These are phyloP conservation scores for Penicillium sp. DNA, from an alignment of 2,329 filamentous ascomycete species.

Conservation along the genomic window DNA sequence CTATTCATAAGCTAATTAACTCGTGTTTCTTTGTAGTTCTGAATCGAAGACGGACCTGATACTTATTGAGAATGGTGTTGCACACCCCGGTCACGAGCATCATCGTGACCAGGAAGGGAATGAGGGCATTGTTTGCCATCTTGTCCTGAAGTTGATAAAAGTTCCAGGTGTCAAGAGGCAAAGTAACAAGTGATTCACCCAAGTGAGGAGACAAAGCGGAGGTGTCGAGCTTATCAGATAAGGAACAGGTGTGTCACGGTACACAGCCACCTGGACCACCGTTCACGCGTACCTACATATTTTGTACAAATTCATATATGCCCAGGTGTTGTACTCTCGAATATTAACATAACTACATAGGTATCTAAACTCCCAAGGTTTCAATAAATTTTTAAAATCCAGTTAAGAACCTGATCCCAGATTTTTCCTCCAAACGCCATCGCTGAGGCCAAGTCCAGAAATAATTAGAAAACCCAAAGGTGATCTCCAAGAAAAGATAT, in stretches of 20 bases:
- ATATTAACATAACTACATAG: too few relatives aligned
- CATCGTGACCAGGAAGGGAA: constrained; percentile 88
- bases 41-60: constrained; percentile 62
- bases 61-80: constrained; percentile 96
- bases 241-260: too few relatives aligned
- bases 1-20: constrained; percentile 35
- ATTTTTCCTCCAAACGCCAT: constrained; percentile 23
- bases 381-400: not conserved
- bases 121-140: constrained; percentile 70
- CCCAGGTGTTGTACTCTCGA: too few relatives aligned
- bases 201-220: constrained; percentile 13
- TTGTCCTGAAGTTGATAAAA: not conserved
- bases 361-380: too few relatives aligned
- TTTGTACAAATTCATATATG: too few relatives aligned
- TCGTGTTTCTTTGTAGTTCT: not conserved
- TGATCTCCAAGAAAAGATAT: constrained; percentile 5
- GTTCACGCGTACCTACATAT: too few relatives aligned
- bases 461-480: constrained; percentile 2
- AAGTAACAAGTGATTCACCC: too few relatives aligned
- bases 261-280: too few relatives aligned
- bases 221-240: constrained; percentile 1
- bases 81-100: constrained; percentile 95
- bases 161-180: not conserved
- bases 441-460: constrained; percentile 19
- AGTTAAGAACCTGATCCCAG: constrained; percentile 4